phyloP scores from a whole-genome alignment of 805 yeast species.

The Zygoascus tannicola region DNA sequence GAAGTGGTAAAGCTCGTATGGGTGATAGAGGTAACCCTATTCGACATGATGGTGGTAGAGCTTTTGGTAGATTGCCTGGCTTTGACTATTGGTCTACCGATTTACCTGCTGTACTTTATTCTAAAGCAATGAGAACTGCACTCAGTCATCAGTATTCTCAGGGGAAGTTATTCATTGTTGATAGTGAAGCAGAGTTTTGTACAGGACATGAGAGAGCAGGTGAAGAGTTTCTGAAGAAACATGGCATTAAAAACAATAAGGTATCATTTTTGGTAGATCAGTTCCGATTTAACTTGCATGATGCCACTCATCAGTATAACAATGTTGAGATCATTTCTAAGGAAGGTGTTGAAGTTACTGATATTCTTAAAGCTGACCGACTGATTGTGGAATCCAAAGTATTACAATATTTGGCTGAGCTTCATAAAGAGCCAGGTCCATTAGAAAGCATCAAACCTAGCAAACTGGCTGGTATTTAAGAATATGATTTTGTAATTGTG shows the following conservation, averaged over 20 bases:
- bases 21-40: conserved; percentile 96
- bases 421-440: conserved; percentile 10
- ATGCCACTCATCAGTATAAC: conserved; percentile 40
- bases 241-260: conserved; percentile 15
- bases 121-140: conserved; percentile 71
- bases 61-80: conserved; percentile 84
- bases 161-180: conserved; percentile 66
- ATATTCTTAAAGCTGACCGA: conserved; percentile 68
- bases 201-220: conserved; percentile 35
- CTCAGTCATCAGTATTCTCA: conserved; percentile 68
- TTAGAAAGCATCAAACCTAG: conserved; percentile 9
- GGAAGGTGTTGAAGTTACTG: conserved; percentile 77
- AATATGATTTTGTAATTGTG: too few relatives aligned
- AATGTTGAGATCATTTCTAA: conserved; percentile 59
- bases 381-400: conserved; percentile 66
- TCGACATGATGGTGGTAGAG: conserved; percentile 81
- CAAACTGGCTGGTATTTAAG: too few relatives aligned
- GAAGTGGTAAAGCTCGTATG: conserved; percentile 87
- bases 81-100: conserved; percentile 69
- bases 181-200: conserved; percentile 35
- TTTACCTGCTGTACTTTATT: conserved; percentile 64
- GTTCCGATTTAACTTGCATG: conserved; percentile 49
- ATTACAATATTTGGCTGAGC: conserved; percentile 46
- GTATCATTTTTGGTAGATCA: conserved; percentile 61
- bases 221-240: conserved; percentile 42